Conservation (phyloP, 1,284 basidiomycete genomes). For the Ustilago cynodontis region DNA sequence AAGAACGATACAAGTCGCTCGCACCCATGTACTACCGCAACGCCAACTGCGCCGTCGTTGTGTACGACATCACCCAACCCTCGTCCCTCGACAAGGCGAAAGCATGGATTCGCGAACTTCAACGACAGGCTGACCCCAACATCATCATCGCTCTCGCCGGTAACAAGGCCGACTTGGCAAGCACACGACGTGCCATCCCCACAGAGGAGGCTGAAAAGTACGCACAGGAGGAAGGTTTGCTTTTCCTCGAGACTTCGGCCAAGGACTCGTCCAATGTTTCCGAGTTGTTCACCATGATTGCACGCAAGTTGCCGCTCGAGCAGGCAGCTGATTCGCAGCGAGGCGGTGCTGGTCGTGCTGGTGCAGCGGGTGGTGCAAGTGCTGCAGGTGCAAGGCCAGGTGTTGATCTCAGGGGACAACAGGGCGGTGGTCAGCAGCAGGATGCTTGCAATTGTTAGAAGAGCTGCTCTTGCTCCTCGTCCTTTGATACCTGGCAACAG, state of each 20-base stretch:
- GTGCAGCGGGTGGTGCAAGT: constrained; percentile 23
- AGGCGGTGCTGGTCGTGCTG: constrained; percentile 33
- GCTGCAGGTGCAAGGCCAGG: constrained; percentile 45
- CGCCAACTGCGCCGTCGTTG: constrained; percentile 68
- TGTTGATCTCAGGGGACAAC: constrained; percentile 54
- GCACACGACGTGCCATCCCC: constrained; percentile 71
- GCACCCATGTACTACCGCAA: constrained; percentile 70
- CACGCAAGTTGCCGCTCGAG: constrained; percentile 66
- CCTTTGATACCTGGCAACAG: neutral
- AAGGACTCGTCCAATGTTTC: constrained; percentile 91
- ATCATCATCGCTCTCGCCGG: constrained; percentile 87
- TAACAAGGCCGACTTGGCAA: constrained; percentile 89
- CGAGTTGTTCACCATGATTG: constrained; percentile 74
- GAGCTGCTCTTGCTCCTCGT: neutral
- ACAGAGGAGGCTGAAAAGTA: constrained; percentile 81
- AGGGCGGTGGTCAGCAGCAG: constrained; percentile 42
- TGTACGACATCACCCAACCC: constrained; percentile 68
- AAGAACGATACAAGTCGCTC: constrained; percentile 80
- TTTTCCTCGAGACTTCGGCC: constrained; percentile 96
- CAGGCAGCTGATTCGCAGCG: constrained; percentile 54
- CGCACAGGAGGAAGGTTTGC: constrained; percentile 91
- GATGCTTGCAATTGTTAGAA: constrained; percentile 59
- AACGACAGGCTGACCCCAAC: constrained; percentile 95
- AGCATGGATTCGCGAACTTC: constrained; percentile 94
- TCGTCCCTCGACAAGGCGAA: constrained; percentile 90